A percentile compares a stretch with the other conserved stretches of the same genome.
phyloP scores from a whole-genome alignment of 2,329 filamentous ascomycete species.

The Aspergillus sp. region DNA sequence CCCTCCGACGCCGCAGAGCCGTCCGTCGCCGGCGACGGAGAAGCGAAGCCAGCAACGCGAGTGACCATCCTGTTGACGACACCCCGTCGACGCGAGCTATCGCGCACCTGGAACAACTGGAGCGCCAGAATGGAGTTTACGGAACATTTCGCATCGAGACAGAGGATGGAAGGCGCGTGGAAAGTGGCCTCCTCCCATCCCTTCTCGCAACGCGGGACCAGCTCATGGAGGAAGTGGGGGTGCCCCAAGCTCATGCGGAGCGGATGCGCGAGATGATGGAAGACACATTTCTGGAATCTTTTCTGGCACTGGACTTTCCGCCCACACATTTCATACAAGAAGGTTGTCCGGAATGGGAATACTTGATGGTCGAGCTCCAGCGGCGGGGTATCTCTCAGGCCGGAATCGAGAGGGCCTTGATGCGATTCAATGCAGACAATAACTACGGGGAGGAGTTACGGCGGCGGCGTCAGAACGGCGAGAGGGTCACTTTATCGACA shows the following conservation, averaged over 20 bases:
- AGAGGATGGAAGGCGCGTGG: slow-evolving; percentile 43
- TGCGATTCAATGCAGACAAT: slow-evolving; percentile 41
- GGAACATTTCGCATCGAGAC: slow-evolving; percentile 48
- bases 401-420: slow-evolving; percentile 41
- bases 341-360: slow-evolving; percentile 38
- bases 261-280: slow-evolving; percentile 49
- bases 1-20: slow-evolving; percentile 44
- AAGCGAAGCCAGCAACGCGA: slow-evolving; percentile 32
- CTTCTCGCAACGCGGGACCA: slow-evolving; percentile 45
- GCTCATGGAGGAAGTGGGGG: slow-evolving; percentile 45
- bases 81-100: slow-evolving; percentile 43
- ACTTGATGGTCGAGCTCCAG: slow-evolving; percentile 41
- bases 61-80: slow-evolving; percentile 23
- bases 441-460: slow-evolving; percentile 45
- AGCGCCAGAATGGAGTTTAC: slow-evolving; percentile 44
- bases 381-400: slow-evolving; percentile 42
- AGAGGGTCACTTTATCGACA: slow-evolving; percentile 40
- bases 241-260: slow-evolving; percentile 41
- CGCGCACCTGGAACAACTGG: slow-evolving; percentile 42
- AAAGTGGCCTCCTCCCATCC: slow-evolving; percentile 46
- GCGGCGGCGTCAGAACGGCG: slow-evolving; percentile 41
- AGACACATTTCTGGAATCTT: slow-evolving; percentile 47
- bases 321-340: slow-evolving; percentile 38
- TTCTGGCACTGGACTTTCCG: slow-evolving; percentile 45
- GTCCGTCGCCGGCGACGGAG: slow-evolving; percentile 39